Conservation (phyloP, 2,329 filamentous ascomycete genomes). For the Drechmeria coniospora region DNA sequence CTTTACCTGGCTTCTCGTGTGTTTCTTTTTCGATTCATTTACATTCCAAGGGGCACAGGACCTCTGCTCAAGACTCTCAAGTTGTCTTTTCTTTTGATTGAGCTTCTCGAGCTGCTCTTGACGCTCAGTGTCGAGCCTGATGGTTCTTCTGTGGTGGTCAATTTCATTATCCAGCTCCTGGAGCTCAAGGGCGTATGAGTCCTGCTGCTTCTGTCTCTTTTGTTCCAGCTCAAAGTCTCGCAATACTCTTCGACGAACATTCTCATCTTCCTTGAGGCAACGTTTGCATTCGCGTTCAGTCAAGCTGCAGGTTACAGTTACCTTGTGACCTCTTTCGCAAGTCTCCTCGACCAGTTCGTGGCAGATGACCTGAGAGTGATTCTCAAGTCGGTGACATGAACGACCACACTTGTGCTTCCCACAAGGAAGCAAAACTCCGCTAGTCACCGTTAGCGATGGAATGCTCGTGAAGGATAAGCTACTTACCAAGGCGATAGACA, state of each 20-base stretch:
- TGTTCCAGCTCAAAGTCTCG: conserved; percentile 36
- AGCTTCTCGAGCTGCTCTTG: conserved; percentile 27
- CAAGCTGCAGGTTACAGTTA: conserved; percentile 28
- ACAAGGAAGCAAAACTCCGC: conserved; percentile 36
- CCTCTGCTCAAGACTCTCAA: conserved; percentile 25
- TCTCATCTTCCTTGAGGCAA: conserved; percentile 36
- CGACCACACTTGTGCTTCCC: conserved; percentile 41
- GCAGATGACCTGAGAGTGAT: conserved; percentile 37
- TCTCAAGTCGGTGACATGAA: conserved; percentile 44
- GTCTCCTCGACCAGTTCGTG: conserved; percentile 19
- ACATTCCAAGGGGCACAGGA: no score
- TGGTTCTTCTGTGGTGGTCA: conserved; percentile 25
- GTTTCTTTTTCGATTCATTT: no score
- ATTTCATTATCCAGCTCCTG: conserved; percentile 38
- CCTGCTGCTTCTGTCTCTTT: conserved; percentile 26
- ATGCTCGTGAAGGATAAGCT: no score
- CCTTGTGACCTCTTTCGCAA: conserved; percentile 37
- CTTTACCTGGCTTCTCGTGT: no score
- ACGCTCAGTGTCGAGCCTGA: conserved; percentile 29
- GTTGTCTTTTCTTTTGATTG: conserved; percentile 28
- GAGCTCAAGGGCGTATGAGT: conserved; percentile 27
- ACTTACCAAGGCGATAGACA: conserved; percentile 47
- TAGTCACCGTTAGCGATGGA: conserved; percentile 17
- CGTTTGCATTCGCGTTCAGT: conserved; percentile 24
- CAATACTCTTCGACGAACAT: conserved; percentile 23